Percentiles rank a stretch among this genome's conserved stretches.
phyloP scores from a whole-genome alignment of 345 rosid genomes.

The Crucihimalaya himalaica region DNA sequence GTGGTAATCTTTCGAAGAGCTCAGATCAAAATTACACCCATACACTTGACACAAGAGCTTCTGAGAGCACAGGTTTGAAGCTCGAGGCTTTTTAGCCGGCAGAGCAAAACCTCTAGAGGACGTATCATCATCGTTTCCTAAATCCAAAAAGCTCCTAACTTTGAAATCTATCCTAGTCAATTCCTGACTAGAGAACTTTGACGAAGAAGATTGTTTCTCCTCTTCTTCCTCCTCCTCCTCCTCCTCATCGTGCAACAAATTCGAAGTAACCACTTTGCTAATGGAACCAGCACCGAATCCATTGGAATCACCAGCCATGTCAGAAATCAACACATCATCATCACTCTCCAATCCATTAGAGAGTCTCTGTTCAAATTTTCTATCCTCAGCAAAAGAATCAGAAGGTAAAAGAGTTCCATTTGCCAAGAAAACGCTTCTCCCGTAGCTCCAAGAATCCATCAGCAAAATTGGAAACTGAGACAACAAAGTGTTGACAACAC shows the following conservation, averaged over 20 bases:
- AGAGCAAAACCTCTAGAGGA: slow-evolving; percentile 20
- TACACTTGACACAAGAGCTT: slow-evolving; percentile 64
- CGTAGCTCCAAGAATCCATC: slow-evolving; percentile 66
- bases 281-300: slow-evolving; percentile 39
- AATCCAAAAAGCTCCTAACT: slow-evolving; percentile 60
- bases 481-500: background rate
- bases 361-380: slow-evolving; percentile 47
- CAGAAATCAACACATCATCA: slow-evolving; percentile 36
- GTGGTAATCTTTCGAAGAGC: slow-evolving; percentile 71
- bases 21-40: slow-evolving; percentile 79
- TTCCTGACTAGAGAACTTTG: slow-evolving; percentile 50
- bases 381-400: slow-evolving; percentile 45
- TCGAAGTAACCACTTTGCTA: slow-evolving; percentile 35
- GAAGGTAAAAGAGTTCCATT: slow-evolving; percentile 47
- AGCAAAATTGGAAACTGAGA: slow-evolving; percentile 13
- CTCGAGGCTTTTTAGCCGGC: slow-evolving; percentile 44
- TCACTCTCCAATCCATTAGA: slow-evolving; percentile 40
- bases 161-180: slow-evolving; percentile 66
- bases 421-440: slow-evolving; percentile 42
- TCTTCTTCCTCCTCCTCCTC: slow-evolving; percentile 43
- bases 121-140: slow-evolving; percentile 22
- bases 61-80: slow-evolving; percentile 35
- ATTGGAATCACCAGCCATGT: slow-evolving; percentile 42
- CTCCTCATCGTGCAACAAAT: slow-evolving; percentile 38
- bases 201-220: slow-evolving; percentile 48